Evolutionary conservation across 2,329 filamentous ascomycete genomes (phyloP), one percentile per base, ranked within the genome.

Genomic region (Alternaria novae-zelandiae): DNA sequence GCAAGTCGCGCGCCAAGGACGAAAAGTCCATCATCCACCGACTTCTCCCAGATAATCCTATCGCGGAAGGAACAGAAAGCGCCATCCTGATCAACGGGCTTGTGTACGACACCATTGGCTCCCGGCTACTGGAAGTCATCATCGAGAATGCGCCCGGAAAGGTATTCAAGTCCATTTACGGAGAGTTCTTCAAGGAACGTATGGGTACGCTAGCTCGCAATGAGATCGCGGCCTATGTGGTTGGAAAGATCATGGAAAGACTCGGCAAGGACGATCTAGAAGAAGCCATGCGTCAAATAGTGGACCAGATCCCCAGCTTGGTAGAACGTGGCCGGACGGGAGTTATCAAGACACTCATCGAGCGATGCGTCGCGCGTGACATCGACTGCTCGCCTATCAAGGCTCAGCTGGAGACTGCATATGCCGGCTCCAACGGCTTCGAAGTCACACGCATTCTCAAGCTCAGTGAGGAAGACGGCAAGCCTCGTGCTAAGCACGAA

Each of bases 101-200:
- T 76, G 85, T 97, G 25, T 98, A 97, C 79, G 94, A 98, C 75
- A 86, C 91, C 2, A 90, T 98, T 55, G 96, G 96, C 15, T 97
- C 95, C 4, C 90, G 95, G 47, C 85, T 99, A 2, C 85, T 98
- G 21, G 96, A 99, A 82, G 93, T 90, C 0, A 90, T 99, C 66
- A 88, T 97, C 67, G 87, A 89, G 25, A 87, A 91, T 75, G 89
- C 90, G 15, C 94, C 96, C 0, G 94, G 92, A 46, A 97, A 96
- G 80, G 82, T 94, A 32, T 99, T 98, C 87, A 97, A 97, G 80
- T 87, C 89, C 13, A 85, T 99, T 6, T 95, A 96, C 81, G 88
- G 87, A 61, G 89, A 90, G 69, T 88, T 94, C 68, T 91, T 98
- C 79, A 91, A 90, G 65, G 89, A 91, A 13, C 88, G 93, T 25